phyloP scores from a whole-genome alignment of 768 basidiomycete species.

The Agaricus blazei region DNA sequence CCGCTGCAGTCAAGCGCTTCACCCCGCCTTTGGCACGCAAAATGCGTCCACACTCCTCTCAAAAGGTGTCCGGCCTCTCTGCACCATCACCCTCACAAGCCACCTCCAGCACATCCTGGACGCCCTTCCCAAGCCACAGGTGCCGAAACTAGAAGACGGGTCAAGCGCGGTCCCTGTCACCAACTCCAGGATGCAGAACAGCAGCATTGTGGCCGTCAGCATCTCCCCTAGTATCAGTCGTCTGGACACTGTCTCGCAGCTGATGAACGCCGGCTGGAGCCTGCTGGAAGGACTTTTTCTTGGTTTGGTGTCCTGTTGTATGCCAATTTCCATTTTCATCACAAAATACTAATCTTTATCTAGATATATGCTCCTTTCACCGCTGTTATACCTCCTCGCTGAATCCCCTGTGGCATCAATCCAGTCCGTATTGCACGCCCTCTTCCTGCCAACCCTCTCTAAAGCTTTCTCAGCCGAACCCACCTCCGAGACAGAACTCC shows the following conservation, averaged over 20 bases:
- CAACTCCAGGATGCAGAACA: slow-evolving; percentile 39
- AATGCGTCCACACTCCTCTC: slow-evolving; percentile 37
- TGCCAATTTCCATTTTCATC: too few relatives aligned
- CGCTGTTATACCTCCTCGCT: slow-evolving; percentile 19
- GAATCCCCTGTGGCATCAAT: slow-evolving; percentile 61
- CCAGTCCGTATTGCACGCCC: slow-evolving; percentile 73
- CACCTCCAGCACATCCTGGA: slow-evolving; percentile 85
- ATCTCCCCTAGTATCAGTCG: slow-evolving; percentile 78
- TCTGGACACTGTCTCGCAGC: slow-evolving; percentile 56
- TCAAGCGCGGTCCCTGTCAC: slow-evolving; percentile 32
- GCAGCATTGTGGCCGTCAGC: slow-evolving; percentile 69
- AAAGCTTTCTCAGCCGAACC: slow-evolving; percentile 36
- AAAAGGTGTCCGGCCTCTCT: slow-evolving; percentile 66
- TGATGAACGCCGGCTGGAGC: slow-evolving; percentile 45
- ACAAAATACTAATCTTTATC: too few relatives aligned
- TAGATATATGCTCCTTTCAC: too few relatives aligned
- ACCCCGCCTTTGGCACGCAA: slow-evolving; percentile 15
- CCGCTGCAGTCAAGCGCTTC: slow-evolving; percentile 56
- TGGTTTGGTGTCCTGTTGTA: too few relatives aligned
- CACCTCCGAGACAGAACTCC: slow-evolving; percentile 38
- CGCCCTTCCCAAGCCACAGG: slow-evolving; percentile 51
- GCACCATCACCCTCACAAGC: slow-evolving; percentile 57
- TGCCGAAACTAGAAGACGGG: slow-evolving; percentile 36
- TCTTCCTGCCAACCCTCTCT: slow-evolving; percentile 80
- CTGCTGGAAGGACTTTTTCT: neutral